Conservation (phyloP, 106 monocot species). For the Dactylorhiza incarnata region DNA sequence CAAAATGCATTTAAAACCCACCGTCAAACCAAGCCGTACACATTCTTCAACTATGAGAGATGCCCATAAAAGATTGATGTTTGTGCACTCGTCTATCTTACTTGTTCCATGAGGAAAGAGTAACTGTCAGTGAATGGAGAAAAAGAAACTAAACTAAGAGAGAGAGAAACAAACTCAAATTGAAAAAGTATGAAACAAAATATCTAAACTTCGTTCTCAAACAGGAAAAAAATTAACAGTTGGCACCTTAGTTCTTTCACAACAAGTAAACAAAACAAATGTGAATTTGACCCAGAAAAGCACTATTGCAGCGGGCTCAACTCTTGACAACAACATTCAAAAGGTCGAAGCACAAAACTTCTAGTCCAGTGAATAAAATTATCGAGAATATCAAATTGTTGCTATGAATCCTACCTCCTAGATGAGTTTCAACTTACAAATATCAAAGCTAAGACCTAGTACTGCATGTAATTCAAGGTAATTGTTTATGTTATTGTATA, state of each 20-base stretch:
- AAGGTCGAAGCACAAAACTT: neutral
- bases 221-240: neutral
- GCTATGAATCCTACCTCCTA: neutral
- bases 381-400: neutral
- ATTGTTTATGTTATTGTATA: conserved; percentile 8
- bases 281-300: neutral
- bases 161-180: neutral
- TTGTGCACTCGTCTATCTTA: conserved; percentile 38
- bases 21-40: conserved; percentile 84
- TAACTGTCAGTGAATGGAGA: conserved; percentile 28
- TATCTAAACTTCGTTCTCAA: neutral
- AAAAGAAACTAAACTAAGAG: neutral
- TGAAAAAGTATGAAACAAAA: neutral
- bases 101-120: conserved; percentile 12
- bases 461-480: neutral
- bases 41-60: conserved; percentile 89
- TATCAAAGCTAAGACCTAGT: neutral
- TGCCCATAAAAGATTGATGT: conserved; percentile 83
- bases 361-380: neutral
- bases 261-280: neutral
- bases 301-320: neutral
- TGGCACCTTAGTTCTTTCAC: neutral
- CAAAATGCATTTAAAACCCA: conserved; percentile 21
- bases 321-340: neutral
- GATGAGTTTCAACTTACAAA: neutral